Evolutionary conservation across 495 filamentous ascomycete species (phyloP), one percentile per base, ranked within the genome.

Genomic region (Penicillium antarcticum): DNA sequence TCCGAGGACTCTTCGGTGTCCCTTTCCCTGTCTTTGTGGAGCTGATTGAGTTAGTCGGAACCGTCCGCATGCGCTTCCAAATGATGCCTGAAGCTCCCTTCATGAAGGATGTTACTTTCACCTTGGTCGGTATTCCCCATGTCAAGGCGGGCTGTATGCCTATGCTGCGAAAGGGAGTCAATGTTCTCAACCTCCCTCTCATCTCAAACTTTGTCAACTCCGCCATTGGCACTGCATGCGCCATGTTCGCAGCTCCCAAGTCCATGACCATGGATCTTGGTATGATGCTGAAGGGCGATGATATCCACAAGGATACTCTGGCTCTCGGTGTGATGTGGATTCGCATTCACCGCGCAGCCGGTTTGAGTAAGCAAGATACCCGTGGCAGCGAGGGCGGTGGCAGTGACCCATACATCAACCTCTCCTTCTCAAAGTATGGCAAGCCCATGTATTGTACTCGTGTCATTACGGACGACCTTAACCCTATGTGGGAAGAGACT

Each of bases 371-470:
- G 74, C 92, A 97, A 65, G 92, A 97, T 65, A 80, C 77, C 41
- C 83, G 85, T 21, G 92, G 92, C 7, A 87, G 82, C 55, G 73
- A 87, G n/a, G 83, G 86, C 44, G 91, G 91, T n/a, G 91, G 91
- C 26, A 95, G 89, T 49, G 92, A 97, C 66, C 89, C 92, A 0
- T 97, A 96, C 64, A 91, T 97, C 65, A 82, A 79, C 35, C 69
- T 86, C 17, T 77, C 83, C 1, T 86, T 86, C 70, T 85, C 81
- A 11, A 96, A 97, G 68, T 97, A 95, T 53, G 90, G 91, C 40
- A 97, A 97, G 74, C 92, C 92, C 10, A 95, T 95, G 87, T 97
- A 96, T 65, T 96, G 91, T 66, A 96, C 92, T 10, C 83, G 92
- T 24, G 91, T 97, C 24, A 96, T 97, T 49, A 87, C 89, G 12